Conservation (phyloP, 2,329 filamentous ascomycete genomes). For the Hirsutella thompsonii region DNA sequence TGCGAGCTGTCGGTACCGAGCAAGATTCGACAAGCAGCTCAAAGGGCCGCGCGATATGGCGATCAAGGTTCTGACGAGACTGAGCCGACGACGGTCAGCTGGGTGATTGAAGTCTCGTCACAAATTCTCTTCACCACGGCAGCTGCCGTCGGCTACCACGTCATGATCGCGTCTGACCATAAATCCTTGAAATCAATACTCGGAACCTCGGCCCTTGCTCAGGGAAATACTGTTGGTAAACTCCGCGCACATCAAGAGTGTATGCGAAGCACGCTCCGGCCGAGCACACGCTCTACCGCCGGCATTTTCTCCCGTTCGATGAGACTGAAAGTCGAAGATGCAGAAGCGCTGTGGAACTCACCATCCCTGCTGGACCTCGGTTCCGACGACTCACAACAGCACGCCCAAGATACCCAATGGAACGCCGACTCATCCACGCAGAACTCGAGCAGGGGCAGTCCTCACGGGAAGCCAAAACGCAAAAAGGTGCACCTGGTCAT, state of each 20-base stretch:
- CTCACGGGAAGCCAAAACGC: slow-evolving; percentile 30
- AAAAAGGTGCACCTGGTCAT: slow-evolving; percentile 86
- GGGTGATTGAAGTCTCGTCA: slow-evolving; percentile 83
- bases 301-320: slow-evolving; percentile 80
- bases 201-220: slow-evolving; percentile 33
- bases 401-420: not conserved
- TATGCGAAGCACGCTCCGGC: slow-evolving; percentile 38
- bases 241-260: slow-evolving; percentile 65
- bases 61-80: slow-evolving; percentile 31
- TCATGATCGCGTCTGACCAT: slow-evolving; percentile 74
- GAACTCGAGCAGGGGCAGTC: too few species aligned
- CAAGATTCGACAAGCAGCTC: slow-evolving; percentile 54
- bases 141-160: slow-evolving; percentile 76
- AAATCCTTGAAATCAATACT: slow-evolving; percentile 56
- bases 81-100: slow-evolving; percentile 48
- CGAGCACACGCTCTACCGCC: slow-evolving; percentile 49
- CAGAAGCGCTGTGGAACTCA: slow-evolving; percentile 87
- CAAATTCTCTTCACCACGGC: slow-evolving; percentile 90
- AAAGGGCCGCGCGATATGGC: slow-evolving; percentile 19
- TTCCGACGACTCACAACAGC: slow-evolving; percentile 10
- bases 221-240: slow-evolving; percentile 48
- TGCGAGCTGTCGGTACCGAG: slow-evolving; percentile 71
- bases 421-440: not conserved
- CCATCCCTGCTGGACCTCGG: slow-evolving; percentile 62
- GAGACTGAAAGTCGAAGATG: slow-evolving; percentile 71